Base-by-base conservation (phyloP, 345 rosid species). In the Rubroshorea leprosula region DNA sequence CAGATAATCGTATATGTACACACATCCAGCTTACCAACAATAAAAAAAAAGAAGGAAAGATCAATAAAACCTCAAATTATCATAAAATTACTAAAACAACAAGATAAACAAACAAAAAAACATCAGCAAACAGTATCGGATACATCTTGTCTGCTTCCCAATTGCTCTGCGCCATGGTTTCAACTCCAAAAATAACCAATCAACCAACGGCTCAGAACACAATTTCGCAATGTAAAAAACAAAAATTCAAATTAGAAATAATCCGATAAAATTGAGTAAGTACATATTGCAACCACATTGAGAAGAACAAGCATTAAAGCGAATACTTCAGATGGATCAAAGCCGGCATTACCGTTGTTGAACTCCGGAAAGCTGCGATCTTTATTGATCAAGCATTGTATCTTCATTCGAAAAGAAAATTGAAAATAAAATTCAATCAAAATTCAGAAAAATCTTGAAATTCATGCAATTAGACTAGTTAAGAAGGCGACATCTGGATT, bases 71-170 rank as follows among this genome's bases (percentile, higher is more conserved):
- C 19, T 14, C 21, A 8, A 22, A 4, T 25, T n/a, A 49, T 12
- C 3, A 16, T 8, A 21, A 57, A 50, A 12, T 6, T 6, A 6
- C n/a, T n/a, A 4, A 35, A 6, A n/a, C n/a, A 9, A 29, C 3
- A 39, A 18, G 6, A 45, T 16, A 4, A 38, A 38, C 47, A 1
- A n/a, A n/a, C n/a, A n/a, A n/a, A 55, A 23, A 20, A 29, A 1
- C n/a, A 44, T 5, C 24, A 58, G 39, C 9, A 54, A 57, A 39
- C 6, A 51, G 23, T 16, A 44, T n/a, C 11, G 10, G 47, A 54
- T 70, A 91, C 98, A 91, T 91, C 86, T 91, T 88, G 73, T 88
- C 98, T 58, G 95, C 98, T 76, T 91, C 96, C 98, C 96, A 88
- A 64, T 84, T 88, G 68, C 90, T 84, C 74, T 82, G 95, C 52